Conservation (phyloP, 805 yeast genomes). For the Ogataea ramenticola region DNA sequence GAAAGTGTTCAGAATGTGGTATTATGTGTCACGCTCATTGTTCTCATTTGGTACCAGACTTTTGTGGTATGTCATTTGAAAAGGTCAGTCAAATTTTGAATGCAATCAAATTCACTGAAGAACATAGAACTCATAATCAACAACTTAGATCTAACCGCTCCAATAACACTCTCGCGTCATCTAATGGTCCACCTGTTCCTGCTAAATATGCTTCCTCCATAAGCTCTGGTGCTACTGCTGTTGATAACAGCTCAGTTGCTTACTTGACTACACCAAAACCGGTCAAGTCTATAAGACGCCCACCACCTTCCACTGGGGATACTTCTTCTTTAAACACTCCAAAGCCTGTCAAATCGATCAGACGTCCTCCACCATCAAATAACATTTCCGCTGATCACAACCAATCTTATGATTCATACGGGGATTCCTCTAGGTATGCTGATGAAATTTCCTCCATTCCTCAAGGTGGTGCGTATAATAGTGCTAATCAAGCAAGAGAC, state of each 20-base stretch:
- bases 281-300: conserved; percentile 3
- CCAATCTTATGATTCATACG: neutral
- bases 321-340: neutral
- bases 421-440: neutral
- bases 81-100: conserved; percentile 84
- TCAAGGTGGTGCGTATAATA: neutral
- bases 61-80: conserved; percentile 98
- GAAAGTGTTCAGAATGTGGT: conserved; percentile 92
- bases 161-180: neutral
- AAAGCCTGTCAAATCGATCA: conserved; percentile 1
- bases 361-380: conserved; percentile 2
- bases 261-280: conserved; percentile 1
- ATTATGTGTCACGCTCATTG: conserved; percentile 91
- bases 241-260: neutral
- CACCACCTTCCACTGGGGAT: conserved; percentile 1
- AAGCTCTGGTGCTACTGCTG: neutral
- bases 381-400: neutral
- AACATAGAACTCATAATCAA: conserved; percentile 16
- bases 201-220: neutral
- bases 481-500: neutral
- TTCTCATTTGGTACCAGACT: conserved; percentile 92
- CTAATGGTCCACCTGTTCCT: neutral
- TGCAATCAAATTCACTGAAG: conserved; percentile 72
- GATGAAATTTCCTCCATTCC: neutral
- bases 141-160: neutral